A percentile compares a stretch with the other conserved stretches of the same genome.
phyloP scores from a whole-genome alignment of 1,284 basidiomycete genomes.

The Cutaneotrichosporon cavernicola region DNA sequence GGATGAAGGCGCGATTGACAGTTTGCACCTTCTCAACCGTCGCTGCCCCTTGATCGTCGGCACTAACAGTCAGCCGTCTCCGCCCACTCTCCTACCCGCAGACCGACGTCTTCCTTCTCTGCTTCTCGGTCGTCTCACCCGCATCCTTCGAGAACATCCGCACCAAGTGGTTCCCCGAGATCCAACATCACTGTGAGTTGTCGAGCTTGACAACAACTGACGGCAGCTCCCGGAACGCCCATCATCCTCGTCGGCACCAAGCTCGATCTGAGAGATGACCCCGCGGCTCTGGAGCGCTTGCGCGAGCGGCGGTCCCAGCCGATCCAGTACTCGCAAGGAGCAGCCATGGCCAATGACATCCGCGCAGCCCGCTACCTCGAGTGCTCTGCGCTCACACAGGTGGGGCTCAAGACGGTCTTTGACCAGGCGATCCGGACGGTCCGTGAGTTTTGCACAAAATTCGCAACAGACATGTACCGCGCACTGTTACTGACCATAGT shows the following conservation, averaged over 20 bases:
- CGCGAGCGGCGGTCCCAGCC: constrained; percentile 93
- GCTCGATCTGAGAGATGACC: constrained; percentile 95
- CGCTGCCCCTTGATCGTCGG: neutral
- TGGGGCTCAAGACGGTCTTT: constrained; percentile 94
- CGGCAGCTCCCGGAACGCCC: constrained; percentile 90
- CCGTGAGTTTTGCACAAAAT: constrained; percentile 60
- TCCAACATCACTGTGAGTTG: constrained; percentile 49
- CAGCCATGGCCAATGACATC: constrained; percentile 88
- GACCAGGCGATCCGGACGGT: constrained; percentile 84
- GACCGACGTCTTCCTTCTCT: constrained; percentile 98
- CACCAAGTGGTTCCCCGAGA: constrained; percentile 68
- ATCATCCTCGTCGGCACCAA: constrained; percentile 97
- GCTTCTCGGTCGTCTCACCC: constrained; percentile 96
- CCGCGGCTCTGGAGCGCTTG: constrained; percentile 83
- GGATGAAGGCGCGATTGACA: neutral
- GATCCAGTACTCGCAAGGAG: constrained; percentile 79
- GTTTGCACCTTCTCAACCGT: neutral
- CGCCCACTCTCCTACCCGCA: constrained; percentile 98
- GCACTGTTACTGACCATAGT: constrained; percentile 29
- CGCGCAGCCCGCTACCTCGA: constrained; percentile 51
- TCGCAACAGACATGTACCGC: neutral
- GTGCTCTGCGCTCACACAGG: constrained; percentile 81
- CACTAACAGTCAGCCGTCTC: constrained; percentile 67
- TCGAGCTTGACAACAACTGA: constrained; percentile 65
- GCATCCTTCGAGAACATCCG: constrained; percentile 98